Evolutionary conservation across 345 rosid genomes (phyloP).

Genomic region (Eucalyptus curtisii): DNA sequence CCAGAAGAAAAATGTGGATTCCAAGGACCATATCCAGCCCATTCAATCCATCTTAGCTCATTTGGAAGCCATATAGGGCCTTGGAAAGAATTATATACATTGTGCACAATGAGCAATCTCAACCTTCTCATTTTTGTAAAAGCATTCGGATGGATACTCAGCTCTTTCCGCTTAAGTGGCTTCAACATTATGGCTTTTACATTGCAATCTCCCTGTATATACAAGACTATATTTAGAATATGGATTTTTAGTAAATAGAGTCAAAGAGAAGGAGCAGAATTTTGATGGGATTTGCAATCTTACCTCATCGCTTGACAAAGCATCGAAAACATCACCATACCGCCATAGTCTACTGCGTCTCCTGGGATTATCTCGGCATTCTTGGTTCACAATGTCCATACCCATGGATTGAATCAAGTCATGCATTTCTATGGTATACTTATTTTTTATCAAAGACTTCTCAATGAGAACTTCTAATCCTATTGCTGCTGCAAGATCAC

Average conservation of each 20-base stretch:
- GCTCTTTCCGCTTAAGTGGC: accelerated
- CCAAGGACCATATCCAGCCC: too few species aligned
- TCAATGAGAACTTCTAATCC: background rate
- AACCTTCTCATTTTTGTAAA: too few species aligned
- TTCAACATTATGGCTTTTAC: background rate
- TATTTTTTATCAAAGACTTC: background rate
- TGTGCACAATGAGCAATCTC: background rate
- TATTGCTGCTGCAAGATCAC: accelerated
- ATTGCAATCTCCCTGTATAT: background rate
- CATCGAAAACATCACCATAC: background rate
- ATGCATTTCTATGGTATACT: too few species aligned
- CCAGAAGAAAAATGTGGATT: accelerated
- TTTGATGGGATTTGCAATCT: background rate
- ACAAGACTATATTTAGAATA: too few species aligned
- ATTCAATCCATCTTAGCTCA: background rate
- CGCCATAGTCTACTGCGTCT: background rate
- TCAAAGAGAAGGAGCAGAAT: background rate
- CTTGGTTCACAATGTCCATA: background rate
- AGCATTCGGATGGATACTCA: background rate
- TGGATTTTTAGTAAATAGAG: background rate
- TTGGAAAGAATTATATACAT: background rate
- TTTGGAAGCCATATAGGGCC: background rate
- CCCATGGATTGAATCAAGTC: too few species aligned
- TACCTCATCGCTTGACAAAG: background rate
- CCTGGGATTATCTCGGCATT: background rate